A percentile compares a stretch with the other conserved stretches of the same genome.
Conservation (phyloP, 768 basidiomycete genomes). For the Lentinula boryana region DNA sequence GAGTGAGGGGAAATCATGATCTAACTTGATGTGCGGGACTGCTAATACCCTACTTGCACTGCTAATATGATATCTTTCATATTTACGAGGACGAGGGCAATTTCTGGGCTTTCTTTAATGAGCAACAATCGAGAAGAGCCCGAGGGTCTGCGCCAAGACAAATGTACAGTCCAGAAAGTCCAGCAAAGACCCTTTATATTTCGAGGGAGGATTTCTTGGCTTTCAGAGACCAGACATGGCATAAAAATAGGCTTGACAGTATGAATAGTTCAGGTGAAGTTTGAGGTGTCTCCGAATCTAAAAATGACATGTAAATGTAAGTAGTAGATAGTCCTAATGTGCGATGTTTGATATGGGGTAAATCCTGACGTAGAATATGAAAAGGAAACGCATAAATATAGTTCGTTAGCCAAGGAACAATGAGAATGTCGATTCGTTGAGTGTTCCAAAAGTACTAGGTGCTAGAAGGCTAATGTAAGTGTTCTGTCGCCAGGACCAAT, state of each 20-base stretch:
- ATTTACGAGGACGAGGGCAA: no score
- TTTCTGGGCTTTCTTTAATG: no score
- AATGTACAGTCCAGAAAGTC: neutral
- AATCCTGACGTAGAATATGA: neutral
- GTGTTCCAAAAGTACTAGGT: neutral
- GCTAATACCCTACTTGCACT: neutral
- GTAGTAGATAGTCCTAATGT: neutral
- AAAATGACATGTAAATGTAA: neutral
- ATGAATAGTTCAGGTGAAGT: neutral
- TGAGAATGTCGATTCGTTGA: neutral
- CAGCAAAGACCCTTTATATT: neutral
- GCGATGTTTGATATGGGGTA: neutral
- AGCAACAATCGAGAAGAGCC: no score
- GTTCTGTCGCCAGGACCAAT: constrained; percentile 3
- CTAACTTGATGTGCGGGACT: neutral
- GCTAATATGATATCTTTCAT: no score
- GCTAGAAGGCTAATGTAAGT: neutral
- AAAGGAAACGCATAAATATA: neutral
- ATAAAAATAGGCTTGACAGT: neutral
- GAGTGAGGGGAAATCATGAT: constrained; percentile 34
- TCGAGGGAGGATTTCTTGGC: no score
- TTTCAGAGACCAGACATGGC: no score
- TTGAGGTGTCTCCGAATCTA: neutral
- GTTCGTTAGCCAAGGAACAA: neutral
- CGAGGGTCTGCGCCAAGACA: no score